Evolutionary conservation across 345 rosid genomes (phyloP).

Genomic region (Citrus inodora): DNA sequence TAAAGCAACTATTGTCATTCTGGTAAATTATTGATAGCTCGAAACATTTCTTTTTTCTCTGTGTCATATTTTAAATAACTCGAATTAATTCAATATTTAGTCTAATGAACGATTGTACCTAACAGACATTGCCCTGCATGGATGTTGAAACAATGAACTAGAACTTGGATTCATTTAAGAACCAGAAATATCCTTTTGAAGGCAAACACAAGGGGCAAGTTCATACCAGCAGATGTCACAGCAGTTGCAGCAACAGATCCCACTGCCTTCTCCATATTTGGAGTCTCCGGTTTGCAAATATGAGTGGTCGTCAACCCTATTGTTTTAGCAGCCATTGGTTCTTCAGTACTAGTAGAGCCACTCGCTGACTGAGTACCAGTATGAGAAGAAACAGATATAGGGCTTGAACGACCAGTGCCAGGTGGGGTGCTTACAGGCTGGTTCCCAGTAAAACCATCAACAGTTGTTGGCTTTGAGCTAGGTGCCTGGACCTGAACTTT

Average conservation of each 20-base stretch:
- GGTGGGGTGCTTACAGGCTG: constrained; percentile 33
- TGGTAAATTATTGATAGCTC: neutral
- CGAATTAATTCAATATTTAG: neutral
- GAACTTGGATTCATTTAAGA: neutral
- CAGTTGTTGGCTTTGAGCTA: constrained; percentile 23
- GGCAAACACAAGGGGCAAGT: neutral
- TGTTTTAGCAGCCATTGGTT: constrained; percentile 30
- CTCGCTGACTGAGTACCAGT: constrained; percentile 41
- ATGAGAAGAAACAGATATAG: constrained; percentile 56
- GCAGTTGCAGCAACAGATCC: constrained; percentile 31
- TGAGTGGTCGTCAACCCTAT: constrained; percentile 30
- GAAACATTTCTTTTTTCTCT: neutral
- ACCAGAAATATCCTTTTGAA: neutral
- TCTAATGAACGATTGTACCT: neutral
- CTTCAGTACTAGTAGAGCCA: constrained; percentile 49
- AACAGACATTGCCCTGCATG: neutral
- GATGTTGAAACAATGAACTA: neutral
- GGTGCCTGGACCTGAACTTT: constrained; percentile 34
- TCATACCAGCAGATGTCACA: constrained; percentile 64
- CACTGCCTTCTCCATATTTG: constrained; percentile 20
- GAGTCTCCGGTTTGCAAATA: constrained; percentile 38
- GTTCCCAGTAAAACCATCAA: constrained; percentile 23
- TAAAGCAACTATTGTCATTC: neutral
- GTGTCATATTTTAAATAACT: neutral
- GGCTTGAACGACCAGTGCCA: constrained; percentile 40